Conservation (phyloP, 345 rosid species). For the Pistacia atlantica region DNA sequence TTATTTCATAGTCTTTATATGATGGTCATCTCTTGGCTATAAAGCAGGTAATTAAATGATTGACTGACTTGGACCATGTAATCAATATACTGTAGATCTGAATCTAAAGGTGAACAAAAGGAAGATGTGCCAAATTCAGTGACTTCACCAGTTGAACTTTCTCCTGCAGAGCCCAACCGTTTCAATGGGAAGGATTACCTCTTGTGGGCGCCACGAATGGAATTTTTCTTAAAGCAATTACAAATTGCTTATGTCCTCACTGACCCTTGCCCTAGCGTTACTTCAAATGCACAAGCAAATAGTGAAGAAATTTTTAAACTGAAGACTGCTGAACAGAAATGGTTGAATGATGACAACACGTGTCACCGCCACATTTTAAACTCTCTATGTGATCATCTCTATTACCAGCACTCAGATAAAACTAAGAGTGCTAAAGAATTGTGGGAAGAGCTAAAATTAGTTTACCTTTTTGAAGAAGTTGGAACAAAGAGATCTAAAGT, state of each 20-base stretch:
- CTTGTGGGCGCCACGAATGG: slow-evolving; percentile 65
- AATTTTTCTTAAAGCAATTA: slow-evolving; percentile 64
- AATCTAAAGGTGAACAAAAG: slow-evolving; percentile 21
- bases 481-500: slow-evolving; percentile 69
- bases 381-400: slow-evolving; percentile 67
- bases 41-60: slow-evolving; percentile 15
- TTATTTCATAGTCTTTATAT: background rate
- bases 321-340: slow-evolving; percentile 45
- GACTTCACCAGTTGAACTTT: slow-evolving; percentile 30
- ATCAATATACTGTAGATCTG: slow-evolving; percentile 38
- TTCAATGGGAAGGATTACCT: slow-evolving; percentile 77
- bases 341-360: slow-evolving; percentile 69
- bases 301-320: slow-evolving; percentile 30
- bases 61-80: slow-evolving; percentile 27
- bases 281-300: slow-evolving; percentile 32
- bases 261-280: slow-evolving; percentile 49
- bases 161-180: slow-evolving; percentile 48
- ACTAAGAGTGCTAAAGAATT: slow-evolving; percentile 63
- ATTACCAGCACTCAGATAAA: slow-evolving; percentile 53
- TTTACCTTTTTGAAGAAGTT: slow-evolving; percentile 61
- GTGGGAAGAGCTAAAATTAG: slow-evolving; percentile 79
- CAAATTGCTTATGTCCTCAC: slow-evolving; percentile 61
- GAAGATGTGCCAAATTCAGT: slow-evolving; percentile 35
- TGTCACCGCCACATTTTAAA: slow-evolving; percentile 66
- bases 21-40: background rate